phyloP scores from a whole-genome alignment of 2,329 filamentous ascomycete genomes.

The Phoma sp. region DNA sequence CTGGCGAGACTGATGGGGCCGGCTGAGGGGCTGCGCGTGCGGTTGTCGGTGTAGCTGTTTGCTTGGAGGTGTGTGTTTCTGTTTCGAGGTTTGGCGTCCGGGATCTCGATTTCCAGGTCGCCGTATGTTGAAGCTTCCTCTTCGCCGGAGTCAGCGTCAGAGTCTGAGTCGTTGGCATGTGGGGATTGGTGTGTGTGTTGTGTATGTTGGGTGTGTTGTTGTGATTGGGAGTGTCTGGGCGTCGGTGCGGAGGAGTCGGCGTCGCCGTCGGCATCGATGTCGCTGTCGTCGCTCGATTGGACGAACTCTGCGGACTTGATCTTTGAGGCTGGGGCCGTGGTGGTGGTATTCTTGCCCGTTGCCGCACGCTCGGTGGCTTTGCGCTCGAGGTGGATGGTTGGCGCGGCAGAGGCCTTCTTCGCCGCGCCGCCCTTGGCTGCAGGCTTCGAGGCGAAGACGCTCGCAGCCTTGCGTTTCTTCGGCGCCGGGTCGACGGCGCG shows the following conservation, averaged over 20 bases:
- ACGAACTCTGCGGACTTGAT: conserved; percentile 44
- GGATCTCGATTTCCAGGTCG: conserved; percentile 42
- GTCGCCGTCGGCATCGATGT: conserved; percentile 25
- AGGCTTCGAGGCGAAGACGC: conserved; percentile 24
- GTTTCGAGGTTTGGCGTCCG: conserved; percentile 28
- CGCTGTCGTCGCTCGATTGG: conserved; percentile 31
- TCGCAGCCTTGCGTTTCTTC: conserved; percentile 39
- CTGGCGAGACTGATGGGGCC: conserved; percentile 53
- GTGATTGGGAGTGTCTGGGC: not conserved
- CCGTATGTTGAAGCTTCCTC: conserved; percentile 24
- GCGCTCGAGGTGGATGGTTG: conserved; percentile 46
- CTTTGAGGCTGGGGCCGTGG: conserved; percentile 25
- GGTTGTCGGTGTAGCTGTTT: conserved; percentile 34
- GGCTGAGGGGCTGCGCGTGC: conserved; percentile 35
- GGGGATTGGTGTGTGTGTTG: not conserved
- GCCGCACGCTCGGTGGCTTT: conserved; percentile 35
- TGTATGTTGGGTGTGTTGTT: not conserved
- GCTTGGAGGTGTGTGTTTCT: conserved; percentile 20
- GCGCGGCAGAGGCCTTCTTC: conserved; percentile 32
- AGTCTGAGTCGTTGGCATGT: conserved; percentile 14
- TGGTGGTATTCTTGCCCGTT: conserved; percentile 20
- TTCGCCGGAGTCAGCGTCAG: conserved; percentile 28
- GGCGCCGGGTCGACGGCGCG: conserved; percentile 2
- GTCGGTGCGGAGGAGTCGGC: not conserved
- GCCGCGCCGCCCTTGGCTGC: conserved; percentile 7